Conservation (phyloP, 371 early-diverging fungal species). For the Mortierella sp. region DNA sequence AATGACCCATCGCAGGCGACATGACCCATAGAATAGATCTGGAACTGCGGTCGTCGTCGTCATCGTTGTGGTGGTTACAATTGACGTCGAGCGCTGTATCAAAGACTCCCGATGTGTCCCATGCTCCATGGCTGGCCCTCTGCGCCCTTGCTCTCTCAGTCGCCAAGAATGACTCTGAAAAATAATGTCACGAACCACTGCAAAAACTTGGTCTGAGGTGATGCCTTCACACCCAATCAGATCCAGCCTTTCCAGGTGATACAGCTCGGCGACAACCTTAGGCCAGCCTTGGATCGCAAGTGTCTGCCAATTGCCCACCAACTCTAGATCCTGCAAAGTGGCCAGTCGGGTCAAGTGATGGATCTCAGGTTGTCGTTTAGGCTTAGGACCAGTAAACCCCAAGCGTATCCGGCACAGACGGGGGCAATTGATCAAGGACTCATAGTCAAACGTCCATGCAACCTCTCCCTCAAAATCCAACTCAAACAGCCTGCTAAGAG, state of each 20-base stretch:
- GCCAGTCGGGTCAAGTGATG: constrained; percentile 15
- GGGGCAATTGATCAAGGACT: constrained; percentile 34
- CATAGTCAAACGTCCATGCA: constrained; percentile 56
- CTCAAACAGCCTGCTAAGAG: constrained; percentile 22
- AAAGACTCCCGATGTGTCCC: background rate
- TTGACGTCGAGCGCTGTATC: background rate
- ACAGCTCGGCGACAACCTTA: constrained; percentile 21
- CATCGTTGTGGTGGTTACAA: background rate
- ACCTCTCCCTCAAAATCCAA: constrained; percentile 53
- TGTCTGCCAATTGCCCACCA: constrained; percentile 55
- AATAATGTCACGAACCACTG: constrained; percentile 23
- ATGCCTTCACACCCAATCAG: constrained; percentile 44
- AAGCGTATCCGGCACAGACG: constrained; percentile 37
- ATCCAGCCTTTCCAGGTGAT: constrained; percentile 43
- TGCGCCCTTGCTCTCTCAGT: background rate
- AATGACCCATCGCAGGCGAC: constrained; percentile 49
- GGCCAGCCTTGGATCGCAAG: constrained; percentile 44
- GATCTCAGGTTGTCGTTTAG: constrained; percentile 52
- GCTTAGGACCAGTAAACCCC: constrained; percentile 51
- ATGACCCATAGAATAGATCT: constrained; percentile 8
- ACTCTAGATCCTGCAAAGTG: constrained; percentile 37
- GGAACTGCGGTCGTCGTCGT: background rate
- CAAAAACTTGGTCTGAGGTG: constrained; percentile 38
- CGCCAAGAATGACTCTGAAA: constrained; percentile 22
- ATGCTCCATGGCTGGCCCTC: background rate